These are phyloP conservation scores for Pseudogymnoascus sp. DNA, from an alignment of 2,329 filamentous ascomycete species.

Conservation along the genomic window DNA sequence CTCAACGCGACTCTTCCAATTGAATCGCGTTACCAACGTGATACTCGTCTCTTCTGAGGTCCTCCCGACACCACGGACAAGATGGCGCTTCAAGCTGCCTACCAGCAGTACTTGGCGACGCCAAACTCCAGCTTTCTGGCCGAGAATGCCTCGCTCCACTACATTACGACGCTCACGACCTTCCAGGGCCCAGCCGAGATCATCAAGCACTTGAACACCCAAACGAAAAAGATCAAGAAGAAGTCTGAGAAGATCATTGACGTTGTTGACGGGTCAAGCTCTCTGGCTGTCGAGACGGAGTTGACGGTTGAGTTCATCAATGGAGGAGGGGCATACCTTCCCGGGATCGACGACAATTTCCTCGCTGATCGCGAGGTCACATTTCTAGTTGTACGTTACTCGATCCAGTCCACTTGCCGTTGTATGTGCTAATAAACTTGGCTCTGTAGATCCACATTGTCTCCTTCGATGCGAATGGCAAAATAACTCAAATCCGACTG, in stretches of 20 bases:
- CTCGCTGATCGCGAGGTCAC: slow-evolving; percentile 71
- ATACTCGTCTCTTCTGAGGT: slow-evolving; percentile 1
- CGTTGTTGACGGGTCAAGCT: slow-evolving; percentile 61
- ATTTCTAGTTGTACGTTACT: slow-evolving; percentile 65
- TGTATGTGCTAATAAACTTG: slow-evolving; percentile 13
- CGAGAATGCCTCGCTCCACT: slow-evolving; percentile 64
- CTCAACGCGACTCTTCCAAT: background rate
- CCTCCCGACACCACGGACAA: slow-evolving; percentile 9
- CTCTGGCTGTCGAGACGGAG: slow-evolving; percentile 69
- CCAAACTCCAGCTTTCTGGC: slow-evolving; percentile 57
- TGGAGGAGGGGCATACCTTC: slow-evolving; percentile 79
- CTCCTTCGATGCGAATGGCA: slow-evolving; percentile 65
- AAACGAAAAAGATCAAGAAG: slow-evolving; percentile 70
- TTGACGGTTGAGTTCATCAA: slow-evolving; percentile 74
- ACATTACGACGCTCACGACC: slow-evolving; percentile 79
- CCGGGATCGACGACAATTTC: slow-evolving; percentile 89
- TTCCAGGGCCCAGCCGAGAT: slow-evolving; percentile 66
- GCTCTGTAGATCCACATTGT: slow-evolving; percentile 71
- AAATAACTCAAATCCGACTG: slow-evolving; percentile 79
- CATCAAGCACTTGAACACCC: slow-evolving; percentile 68
- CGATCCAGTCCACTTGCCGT: background rate
- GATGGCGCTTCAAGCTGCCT: slow-evolving; percentile 47
- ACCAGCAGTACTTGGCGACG: slow-evolving; percentile 64
- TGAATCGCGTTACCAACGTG: background rate
- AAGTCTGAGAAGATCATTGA: slow-evolving; percentile 71